Base-by-base conservation (phyloP, 441 rosid species). In the Pelargonium myrrhifolium region DNA sequence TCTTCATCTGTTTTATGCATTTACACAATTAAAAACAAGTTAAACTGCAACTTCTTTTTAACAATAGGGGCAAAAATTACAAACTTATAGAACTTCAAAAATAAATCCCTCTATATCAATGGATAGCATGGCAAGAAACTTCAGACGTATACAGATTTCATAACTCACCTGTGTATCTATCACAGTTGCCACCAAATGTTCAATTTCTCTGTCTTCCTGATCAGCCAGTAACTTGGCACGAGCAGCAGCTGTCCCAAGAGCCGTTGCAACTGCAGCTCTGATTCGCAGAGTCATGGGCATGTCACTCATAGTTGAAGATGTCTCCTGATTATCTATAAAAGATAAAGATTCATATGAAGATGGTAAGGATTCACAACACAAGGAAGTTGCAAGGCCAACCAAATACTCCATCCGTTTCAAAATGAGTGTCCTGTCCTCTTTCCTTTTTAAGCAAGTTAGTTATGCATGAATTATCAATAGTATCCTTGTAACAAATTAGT, bases 201-300 rank as follows among this genome's bases (percentile, higher is more conserved):
- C 89, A 72, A 85, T 87, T 75, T 91, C 93, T 73, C 75, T 76
- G 61, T 87, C 96, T 82, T 93, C 99, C 74, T 86, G 89, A 71
- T 78, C 89, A 17, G 87, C 99, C 86, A 91, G 79, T 68, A 85
- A 53, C 76, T 89, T 93, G 11, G 95, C 96, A 61, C 76, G 85
- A 77, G 92, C 90, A 69, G 93, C 92, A 56, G 85, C 88, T 3
- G 89, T 84, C 75, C 96, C 97, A 37, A 89, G 85, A 65, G 92
- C 89, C 31, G 92, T 85, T 62, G 84, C 93, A 71, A 83, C 83
- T n/a, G 90, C 87, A 49, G 88, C 87, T 82, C 93, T 86, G 69
- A 89, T 84, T 64, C 82, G 84, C 74, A 93, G 72, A 68, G 82
- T 85, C 63, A 84, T 61, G 64, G 97, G 99, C 31, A 88, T 71